Base-by-base conservation (phyloP, 768 basidiomycete genomes). In the Hydnomerulius pinastri region DNA sequence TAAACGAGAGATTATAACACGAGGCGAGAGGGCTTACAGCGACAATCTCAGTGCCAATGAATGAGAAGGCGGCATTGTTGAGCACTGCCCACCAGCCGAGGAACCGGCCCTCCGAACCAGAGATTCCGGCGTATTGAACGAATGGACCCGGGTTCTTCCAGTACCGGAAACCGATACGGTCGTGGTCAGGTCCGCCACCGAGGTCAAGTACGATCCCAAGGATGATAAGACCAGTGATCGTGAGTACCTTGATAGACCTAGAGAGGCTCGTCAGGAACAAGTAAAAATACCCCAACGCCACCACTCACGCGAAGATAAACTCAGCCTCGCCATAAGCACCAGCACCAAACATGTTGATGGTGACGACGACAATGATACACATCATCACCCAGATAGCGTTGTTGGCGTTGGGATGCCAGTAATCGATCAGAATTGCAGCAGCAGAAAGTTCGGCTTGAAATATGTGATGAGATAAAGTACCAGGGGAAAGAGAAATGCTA, bases 81-180 rank as follows among this genome's bases (percentile, higher is more conserved):
- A 96, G 71, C 50, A 86, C 86, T 0, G 80, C 67, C 78, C 79
- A 85, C 71, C 76, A 84, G 20, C 80, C 86, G 17, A 85, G 77
- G 78, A 98, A 97, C 21, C 75, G 81, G 8, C 93, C 94, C 57
- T 79, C 81, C 3, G 79, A 53, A 4, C 95, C 95, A 4, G 60
- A 6, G 18, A 92, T 90, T 4, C 67, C 73, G 11, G 74, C 11
- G 59, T 71, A 90, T 61, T 96, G 91, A 9, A 77, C 85, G 63
- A 98, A 92, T 0, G 95, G 85, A 10, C 96, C 96, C 0, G 94
- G 94, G 57, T 94, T 54, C 53, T 83, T 87, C 92, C 92, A 95
- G 73, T 87, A 91, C 4, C 71, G 65, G 66, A 70, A 74, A 17
- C 72, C 72, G 53, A 79, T 62, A 35, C 89, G 80, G 61, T 91